Evolutionary conservation across 768 basidiomycete genomes (phyloP).

Genomic region (Termitomyces sp.): DNA sequence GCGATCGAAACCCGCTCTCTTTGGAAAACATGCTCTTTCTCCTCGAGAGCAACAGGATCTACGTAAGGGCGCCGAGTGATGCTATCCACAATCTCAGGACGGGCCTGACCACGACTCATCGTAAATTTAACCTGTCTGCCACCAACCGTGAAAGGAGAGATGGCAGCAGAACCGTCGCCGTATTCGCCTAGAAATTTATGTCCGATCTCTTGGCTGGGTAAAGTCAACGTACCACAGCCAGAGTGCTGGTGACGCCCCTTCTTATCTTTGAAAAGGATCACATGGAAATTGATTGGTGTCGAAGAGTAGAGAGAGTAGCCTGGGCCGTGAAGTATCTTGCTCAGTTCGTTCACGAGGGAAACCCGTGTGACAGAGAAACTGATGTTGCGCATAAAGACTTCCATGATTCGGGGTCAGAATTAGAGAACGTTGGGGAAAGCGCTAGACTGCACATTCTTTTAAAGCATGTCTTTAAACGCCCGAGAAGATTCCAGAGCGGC

Average conservation of each 20-base stretch:
- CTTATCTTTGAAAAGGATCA: conserved; percentile 42
- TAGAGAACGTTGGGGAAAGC: conserved; percentile 5
- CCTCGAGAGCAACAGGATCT: conserved; percentile 33
- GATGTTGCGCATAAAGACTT: conserved; percentile 37
- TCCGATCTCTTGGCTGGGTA: conserved; percentile 40
- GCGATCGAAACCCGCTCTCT: conserved; percentile 25
- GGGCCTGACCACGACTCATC: conserved; percentile 22
- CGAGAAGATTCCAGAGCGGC: background rate
- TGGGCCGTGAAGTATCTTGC: conserved; percentile 41
- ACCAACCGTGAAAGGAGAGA: conserved; percentile 22
- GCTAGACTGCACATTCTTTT: background rate
- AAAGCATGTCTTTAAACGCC: background rate
- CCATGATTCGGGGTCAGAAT: conserved; percentile 26
- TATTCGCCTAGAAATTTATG: conserved; percentile 39
- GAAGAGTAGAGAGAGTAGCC: conserved; percentile 27
- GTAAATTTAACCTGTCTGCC: conserved; percentile 31
- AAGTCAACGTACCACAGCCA: conserved; percentile 44
- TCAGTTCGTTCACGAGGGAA: conserved; percentile 34
- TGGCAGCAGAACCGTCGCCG: conserved; percentile 19
- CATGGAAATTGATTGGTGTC: conserved; percentile 48
- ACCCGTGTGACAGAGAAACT: conserved; percentile 23
- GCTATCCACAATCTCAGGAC: conserved; percentile 34
- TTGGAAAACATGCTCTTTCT: conserved; percentile 30
- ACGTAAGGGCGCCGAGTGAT: conserved; percentile 36
- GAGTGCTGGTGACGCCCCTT: conserved; percentile 25